Evolutionary conservation across 2,329 filamentous ascomycete species (phyloP).

Genomic region (Catunica adiposa): DNA sequence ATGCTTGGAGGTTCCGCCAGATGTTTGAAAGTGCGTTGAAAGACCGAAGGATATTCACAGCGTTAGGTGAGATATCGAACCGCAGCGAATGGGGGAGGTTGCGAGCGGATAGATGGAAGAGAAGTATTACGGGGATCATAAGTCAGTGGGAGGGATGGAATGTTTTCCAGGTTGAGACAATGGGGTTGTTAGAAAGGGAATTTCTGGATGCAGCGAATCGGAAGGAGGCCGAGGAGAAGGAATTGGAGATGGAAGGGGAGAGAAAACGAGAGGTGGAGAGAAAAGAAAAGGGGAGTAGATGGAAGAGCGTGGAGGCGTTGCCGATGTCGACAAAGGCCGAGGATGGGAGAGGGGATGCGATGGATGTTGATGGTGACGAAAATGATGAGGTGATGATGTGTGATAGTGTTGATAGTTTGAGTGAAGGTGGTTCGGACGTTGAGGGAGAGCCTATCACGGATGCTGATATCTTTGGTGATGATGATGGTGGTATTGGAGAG

Average conservation of each 20-base stretch:
- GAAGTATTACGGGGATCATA: conserved; percentile 53
- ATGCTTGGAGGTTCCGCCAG: conserved; percentile 74
- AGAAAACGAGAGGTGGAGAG: conserved; percentile 10
- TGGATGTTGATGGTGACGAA: conserved; percentile 30
- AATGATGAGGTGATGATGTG: conserved; percentile 27
- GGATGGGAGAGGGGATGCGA: conserved; percentile 28
- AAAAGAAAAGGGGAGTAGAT: conserved; percentile 27
- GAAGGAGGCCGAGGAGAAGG: conserved; percentile 21
- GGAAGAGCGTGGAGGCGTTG: conserved; percentile 33
- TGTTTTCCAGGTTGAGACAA: conserved; percentile 56
- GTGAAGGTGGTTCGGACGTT: conserved; percentile 5
- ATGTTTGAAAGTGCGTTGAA: conserved; percentile 61
- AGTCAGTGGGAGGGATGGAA: conserved; percentile 57
- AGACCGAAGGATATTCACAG: conserved; percentile 53
- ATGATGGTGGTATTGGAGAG: conserved; percentile 17
- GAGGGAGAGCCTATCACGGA: conserved; percentile 21
- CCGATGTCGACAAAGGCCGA: conserved; percentile 16
- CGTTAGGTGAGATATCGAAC: conserved; percentile 56
- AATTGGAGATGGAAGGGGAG: conserved; percentile 19
- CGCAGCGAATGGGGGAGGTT: conserved; percentile 64
- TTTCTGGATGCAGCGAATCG: conserved; percentile 38
- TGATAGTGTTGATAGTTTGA: conserved; percentile 16
- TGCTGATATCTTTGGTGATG: conserved; percentile 22
- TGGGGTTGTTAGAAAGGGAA: conserved; percentile 50
- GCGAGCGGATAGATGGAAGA: conserved; percentile 70